Base-by-base conservation (phyloP, 2,329 filamentous ascomycete species). In the Neospermospora avenae region DNA sequence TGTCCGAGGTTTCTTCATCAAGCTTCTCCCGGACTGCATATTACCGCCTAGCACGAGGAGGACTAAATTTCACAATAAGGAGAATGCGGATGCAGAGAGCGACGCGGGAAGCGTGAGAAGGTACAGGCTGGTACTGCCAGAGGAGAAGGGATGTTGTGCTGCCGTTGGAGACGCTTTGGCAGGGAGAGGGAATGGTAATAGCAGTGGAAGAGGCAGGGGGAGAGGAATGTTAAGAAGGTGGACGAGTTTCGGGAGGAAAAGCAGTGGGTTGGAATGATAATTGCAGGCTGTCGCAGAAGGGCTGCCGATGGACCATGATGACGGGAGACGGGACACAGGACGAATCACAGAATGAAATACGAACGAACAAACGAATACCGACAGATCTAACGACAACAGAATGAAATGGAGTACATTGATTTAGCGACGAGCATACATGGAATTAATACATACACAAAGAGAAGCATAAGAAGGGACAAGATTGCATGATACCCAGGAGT, bases 31-130 rank as follows among this genome's bases (percentile, higher is more conserved):
- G 0, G 82, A 85, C 62, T 87, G 84, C 72, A 81, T 87, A 58
- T 74, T 84, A 1, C 80, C 84, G 13, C 76, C 76, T 53, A 75
- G 76, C 35, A 75, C 73, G 52, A 74, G 80, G 42, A 78, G 80
- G 52, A 72, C 84, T 13, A 76, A 78, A 2, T 87, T 87, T 60
- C 83, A 86, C 66, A 83, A 86, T 67, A 62, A 64, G 18, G 68
- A 65, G 11, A 66, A 63, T 24, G 62, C 55, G 14, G 68, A 58
- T 24, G 62, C 57, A 14, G 68, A 58, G 25, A 63, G 63, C 24
- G 84, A 87, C 70, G 75, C 79, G 1, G 84, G 85, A 20, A 87
- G 84, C 60, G 85, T 88, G 60, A 77, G 85, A 16, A 77, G 85
- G 16, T 87, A 88, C 70, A 76, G 85, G 4, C 75, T 88, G 3